Evolutionary conservation across 768 basidiomycete genomes (phyloP), one percentile per base, ranked within the genome.

Genomic region (Rhodotorula graminis): DNA sequence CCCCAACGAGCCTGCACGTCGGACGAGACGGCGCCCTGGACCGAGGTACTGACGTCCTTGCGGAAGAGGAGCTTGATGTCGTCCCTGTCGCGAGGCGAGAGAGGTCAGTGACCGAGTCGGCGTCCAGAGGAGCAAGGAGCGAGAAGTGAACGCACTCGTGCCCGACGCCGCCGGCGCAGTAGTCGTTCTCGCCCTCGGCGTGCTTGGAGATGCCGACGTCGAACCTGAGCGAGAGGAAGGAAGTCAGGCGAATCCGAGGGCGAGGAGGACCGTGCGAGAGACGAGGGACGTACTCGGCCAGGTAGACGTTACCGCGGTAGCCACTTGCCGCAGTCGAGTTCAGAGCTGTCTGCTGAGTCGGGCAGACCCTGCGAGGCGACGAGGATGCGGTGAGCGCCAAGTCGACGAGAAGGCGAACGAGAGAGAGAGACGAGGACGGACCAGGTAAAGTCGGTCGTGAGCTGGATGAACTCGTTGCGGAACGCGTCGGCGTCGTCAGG

Each of bases 1-100:
- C 83, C 85, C 82, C 90, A 90, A 21, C 89, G 86, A 29, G 83
- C 82, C 79, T 90, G 88, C 77, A 91, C 85, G 79, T 92, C 86
- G n/a, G 80, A 81, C 55, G 84, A 85, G 59, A 91, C 84, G 16
- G 86, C 27, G 2, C 57, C 14, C 53, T 73, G 70, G 3, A 59
- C 66, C 2, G 50, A 44, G 33, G 82, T 27, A 7, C 50, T 86
- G 21, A 44, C 84, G 85, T 0, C 89, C 89, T 65, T 88, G 89
- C 49, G 50, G 69, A 76, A 76, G 37, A 91, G 85, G 79, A 90
- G 87, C 82, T 88, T 82, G 70, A 92, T 91, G 77, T 92, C 91
- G 79, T 91, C 90, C 81, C 73, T 75, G 61, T 18, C 9, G 7
- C 14, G 58, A 19, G 6, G 5, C 18, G 29, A n/a, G 25, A 7